Evolutionary conservation across 75 land plant species (phyloP).

Genomic region (Cupressus sempervirens): DNA sequence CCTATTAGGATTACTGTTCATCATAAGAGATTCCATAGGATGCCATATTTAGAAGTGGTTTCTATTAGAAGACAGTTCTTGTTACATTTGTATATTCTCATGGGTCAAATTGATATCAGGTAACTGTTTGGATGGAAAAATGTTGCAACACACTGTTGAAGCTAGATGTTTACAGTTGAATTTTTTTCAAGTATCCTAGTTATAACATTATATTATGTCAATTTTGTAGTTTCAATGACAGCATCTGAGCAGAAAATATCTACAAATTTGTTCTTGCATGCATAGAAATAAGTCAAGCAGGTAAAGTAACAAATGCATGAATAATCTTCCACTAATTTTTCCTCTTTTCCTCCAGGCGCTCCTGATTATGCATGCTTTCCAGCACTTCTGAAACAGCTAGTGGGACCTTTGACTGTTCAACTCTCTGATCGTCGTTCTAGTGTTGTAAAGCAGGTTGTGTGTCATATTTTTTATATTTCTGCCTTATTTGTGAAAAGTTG

Average conservation of each 20-base stretch:
- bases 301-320: not conserved
- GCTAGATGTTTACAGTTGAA: not conserved
- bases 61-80: not conserved
- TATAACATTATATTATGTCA: not conserved
- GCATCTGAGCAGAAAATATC: not conserved
- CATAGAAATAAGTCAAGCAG: not conserved
- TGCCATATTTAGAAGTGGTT: not conserved
- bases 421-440: constrained; percentile 93
- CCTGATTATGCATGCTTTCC: constrained; percentile 80
- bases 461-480: not conserved
- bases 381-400: constrained; percentile 82
- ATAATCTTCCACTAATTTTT: constrained; percentile 2
- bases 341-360: constrained; percentile 60
- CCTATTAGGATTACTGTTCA: not conserved
- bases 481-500: not conserved
- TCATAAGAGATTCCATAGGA: not conserved
- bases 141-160: not conserved
- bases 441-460: constrained; percentile 91
- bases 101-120: no score
- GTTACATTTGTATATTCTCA: not conserved
- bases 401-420: constrained; percentile 71
- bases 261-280: not conserved
- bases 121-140: not conserved
- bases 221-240: not conserved
- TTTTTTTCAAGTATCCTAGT: not conserved